Evolutionary conservation across 441 rosid genomes (phyloP).

Genomic region (Pelargonium australe): DNA sequence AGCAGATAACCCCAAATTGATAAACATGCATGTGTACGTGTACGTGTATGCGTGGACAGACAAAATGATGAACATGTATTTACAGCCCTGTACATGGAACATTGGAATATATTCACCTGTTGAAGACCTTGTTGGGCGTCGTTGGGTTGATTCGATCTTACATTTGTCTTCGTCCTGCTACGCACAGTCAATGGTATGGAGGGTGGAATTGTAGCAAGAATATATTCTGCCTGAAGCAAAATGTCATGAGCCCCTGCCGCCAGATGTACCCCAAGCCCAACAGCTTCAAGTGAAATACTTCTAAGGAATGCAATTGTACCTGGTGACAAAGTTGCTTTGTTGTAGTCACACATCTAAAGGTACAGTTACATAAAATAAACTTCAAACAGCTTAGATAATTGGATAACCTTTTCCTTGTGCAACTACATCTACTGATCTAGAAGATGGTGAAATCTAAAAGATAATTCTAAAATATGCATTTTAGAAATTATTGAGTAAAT

Average conservation of each 20-base stretch:
- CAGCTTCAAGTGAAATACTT: constrained; percentile 92
- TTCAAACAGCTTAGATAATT: too few relatives aligned
- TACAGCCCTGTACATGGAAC: constrained; percentile 3
- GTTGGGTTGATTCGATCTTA: constrained; percentile 76
- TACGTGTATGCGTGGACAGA: background rate
- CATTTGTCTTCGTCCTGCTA: constrained; percentile 49
- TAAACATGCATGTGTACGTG: too few relatives aligned
- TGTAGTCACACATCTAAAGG: background rate
- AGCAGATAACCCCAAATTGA: too few relatives aligned
- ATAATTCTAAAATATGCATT: background rate
- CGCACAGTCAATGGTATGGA: constrained; percentile 44
- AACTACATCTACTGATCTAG: too few relatives aligned
- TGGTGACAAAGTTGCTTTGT: constrained; percentile 25
- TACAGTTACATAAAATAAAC: background rate
- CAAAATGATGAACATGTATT: background rate
- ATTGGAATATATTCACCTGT: constrained; percentile 42
- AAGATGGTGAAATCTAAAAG: too few relatives aligned
- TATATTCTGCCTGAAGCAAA: constrained; percentile 71
- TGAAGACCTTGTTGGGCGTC: constrained; percentile 86
- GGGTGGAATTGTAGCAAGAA: constrained; percentile 49
- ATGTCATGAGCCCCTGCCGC: constrained; percentile 89
- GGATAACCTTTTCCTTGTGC: too few relatives aligned
- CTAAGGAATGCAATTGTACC: constrained; percentile 89
- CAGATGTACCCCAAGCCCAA: constrained; percentile 94
- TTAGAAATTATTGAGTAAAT: background rate